These are phyloP conservation scores for Aspergillus sclerotioniger DNA, from an alignment of 495 filamentous ascomycete species.

Conservation along the genomic window DNA sequence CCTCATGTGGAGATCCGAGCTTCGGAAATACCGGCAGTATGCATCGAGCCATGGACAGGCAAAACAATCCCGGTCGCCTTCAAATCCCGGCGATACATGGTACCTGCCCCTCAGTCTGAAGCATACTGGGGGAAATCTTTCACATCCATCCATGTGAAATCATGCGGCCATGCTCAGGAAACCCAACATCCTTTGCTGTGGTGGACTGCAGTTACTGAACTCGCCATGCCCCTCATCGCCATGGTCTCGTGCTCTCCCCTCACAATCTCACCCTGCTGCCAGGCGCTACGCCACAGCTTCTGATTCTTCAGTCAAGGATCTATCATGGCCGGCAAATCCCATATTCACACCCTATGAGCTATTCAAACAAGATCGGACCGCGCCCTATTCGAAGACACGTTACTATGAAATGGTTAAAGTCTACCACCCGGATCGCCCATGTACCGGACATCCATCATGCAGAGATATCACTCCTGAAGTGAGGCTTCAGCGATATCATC, in stretches of 20 bases:
- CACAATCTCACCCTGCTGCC: constrained; percentile 1
- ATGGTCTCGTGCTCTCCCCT: constrained; percentile 8
- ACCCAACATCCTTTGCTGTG: constrained; percentile 21
- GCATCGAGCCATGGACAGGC: constrained; percentile 8
- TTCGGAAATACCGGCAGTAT: neutral
- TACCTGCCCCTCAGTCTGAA: neutral
- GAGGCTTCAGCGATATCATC: constrained; percentile 79
- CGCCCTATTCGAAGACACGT: constrained; percentile 73
- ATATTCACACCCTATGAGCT: constrained; percentile 86
- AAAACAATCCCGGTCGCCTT: constrained; percentile 1
- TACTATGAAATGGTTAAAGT: constrained; percentile 92
- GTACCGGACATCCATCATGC: constrained; percentile 48
- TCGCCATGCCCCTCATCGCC: constrained; percentile 21
- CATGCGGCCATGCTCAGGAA: constrained; percentile 46
- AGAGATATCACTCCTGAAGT: constrained; percentile 49
- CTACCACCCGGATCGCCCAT: constrained; percentile 84
- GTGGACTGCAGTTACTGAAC: constrained; percentile 31
- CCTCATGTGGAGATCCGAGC: neutral
- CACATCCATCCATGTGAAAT: constrained; percentile 24
- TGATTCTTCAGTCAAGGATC: constrained; percentile 21
- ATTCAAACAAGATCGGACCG: constrained; percentile 58
- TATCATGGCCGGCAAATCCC: constrained; percentile 36
- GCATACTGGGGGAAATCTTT: neutral
- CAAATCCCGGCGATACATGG: neutral
- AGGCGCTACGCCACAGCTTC: constrained; percentile 36